Evolutionary conservation across 2,329 filamentous ascomycete genomes (phyloP).

Genomic region (Cordyceps tenuipes): DNA sequence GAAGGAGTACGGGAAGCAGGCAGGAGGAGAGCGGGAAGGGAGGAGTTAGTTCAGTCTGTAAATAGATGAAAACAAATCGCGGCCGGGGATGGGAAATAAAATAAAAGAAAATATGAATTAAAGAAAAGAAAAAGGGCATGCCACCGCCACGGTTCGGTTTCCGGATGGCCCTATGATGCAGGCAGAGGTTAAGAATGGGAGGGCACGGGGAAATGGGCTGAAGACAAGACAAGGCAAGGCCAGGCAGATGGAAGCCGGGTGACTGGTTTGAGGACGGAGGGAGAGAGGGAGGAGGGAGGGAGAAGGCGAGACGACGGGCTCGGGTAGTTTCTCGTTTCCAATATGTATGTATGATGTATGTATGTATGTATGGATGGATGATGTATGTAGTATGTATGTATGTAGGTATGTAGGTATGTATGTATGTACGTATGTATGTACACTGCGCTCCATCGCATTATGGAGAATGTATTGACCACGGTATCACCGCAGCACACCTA

Average conservation of each 20-base stretch:
- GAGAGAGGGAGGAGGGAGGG: no score
- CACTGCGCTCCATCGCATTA: conserved; percentile 10
- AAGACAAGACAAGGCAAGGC: neutral
- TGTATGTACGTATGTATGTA: no score
- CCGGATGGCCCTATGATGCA: conserved; percentile 8
- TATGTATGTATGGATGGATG: no score
- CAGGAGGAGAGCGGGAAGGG: no score
- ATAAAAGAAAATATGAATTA: no score
- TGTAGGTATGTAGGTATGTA: no score
- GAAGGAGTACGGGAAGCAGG: no score
- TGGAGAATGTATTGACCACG: conserved; percentile 7
- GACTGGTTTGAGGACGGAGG: no score
- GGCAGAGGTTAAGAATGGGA: conserved; percentile 6
- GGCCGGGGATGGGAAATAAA: no score
- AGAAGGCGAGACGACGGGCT: neutral
- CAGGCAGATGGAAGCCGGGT: no score
- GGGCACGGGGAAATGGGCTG: conserved; percentile 3
- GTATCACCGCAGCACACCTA: conserved; percentile 7
- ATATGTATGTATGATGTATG: no score
- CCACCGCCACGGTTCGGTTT: neutral
- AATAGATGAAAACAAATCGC: neutral
- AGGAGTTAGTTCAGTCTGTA: neutral
- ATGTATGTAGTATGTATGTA: no score
- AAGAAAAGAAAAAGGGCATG: neutral
- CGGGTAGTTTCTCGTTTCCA: conserved; percentile 6